Base-by-base conservation (phyloP, 768 basidiomycete genomes). In the Leccinum subgranulosum region DNA sequence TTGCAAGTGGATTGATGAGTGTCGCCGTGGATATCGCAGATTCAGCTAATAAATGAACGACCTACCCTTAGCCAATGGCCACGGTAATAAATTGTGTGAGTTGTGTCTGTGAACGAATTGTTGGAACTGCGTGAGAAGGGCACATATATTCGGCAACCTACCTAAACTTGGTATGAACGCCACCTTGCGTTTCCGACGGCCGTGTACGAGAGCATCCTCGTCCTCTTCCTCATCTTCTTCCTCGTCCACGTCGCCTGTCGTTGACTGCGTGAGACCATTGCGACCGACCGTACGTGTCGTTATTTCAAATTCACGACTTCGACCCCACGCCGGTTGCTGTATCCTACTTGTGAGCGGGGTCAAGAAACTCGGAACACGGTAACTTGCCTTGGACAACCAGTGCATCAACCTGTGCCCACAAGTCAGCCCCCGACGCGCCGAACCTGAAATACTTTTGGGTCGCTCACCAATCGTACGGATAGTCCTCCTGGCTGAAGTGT, bases 281-380 rank as follows among this genome's bases (percentile, higher is more conserved):
- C 88, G 84, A 52, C 82, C 80, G 17, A 82, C 76, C 6, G 88
- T 81, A 49, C 90, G 87, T 14, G 92, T 93, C 14, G 90, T 92
- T 61, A 93, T 92, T 71, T 93, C 91, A 68, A 93, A 93, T 71
- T 93, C 92, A 47, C 92, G 81, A 71, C 90, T 91, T 49, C 87
- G 84, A 7, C 89, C 89, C 90, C 91, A 93, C 23, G 91, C 88
- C 12, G 92, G 92, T 87, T 93, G 92, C 91, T 93, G 71, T 15
- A 48, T 29, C 41, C 23, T 43, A 34, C 29, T 19, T 6, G 48
- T 73, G 55, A 74, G 66, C 59, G 47, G 43, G 12, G 51, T 39
- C 11, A 43, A 21, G 19, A 6, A 43, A 3, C 19, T 19, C 19
- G 41, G 11, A 43, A 19, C 11, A 19, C 41, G 41, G 19, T 48